phyloP scores from a whole-genome alignment of 2,329 filamentous ascomycete genomes.

The Neoarthrinium moseri region DNA sequence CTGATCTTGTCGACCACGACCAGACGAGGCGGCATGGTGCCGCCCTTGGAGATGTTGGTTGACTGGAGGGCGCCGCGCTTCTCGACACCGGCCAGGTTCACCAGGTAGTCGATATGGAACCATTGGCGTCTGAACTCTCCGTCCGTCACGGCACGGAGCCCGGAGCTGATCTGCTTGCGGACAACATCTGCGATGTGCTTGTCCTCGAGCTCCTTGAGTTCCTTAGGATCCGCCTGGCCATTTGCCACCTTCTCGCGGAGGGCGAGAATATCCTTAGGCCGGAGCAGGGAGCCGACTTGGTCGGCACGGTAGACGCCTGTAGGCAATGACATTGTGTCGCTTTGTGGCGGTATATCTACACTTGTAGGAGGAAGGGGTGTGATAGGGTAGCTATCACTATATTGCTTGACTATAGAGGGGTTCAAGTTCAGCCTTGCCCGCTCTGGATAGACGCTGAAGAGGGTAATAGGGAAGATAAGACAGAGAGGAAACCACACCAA shows the following conservation, averaged over 20 bases:
- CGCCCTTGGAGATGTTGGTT: conserved; percentile 43
- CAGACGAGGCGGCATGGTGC: conserved; percentile 51
- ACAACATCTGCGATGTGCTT: conserved; percentile 47
- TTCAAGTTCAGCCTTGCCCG: background rate
- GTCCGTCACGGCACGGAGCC: conserved; percentile 51
- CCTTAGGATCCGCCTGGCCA: conserved; percentile 36
- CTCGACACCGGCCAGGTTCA: conserved; percentile 52
- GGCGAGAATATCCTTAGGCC: conserved; percentile 46
- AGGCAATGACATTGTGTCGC: conserved; percentile 36
- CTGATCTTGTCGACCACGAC: conserved; percentile 54
- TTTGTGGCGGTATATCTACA: background rate
- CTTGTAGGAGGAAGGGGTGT: background rate
- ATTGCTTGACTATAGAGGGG: background rate
- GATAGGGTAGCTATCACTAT: too few relatives aligned
- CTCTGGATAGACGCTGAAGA: background rate
- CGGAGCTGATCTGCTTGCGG: conserved; percentile 44
- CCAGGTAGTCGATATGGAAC: conserved; percentile 59
- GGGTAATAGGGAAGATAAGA: too few relatives aligned
- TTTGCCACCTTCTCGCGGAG: conserved; percentile 46
- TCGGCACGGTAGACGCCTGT: conserved; percentile 47
- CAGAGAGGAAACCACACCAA: too few relatives aligned
- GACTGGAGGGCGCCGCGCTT: conserved; percentile 43
- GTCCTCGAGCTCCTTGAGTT: conserved; percentile 51
- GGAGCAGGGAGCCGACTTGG: conserved; percentile 56
- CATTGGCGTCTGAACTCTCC: conserved; percentile 56